phyloP scores from a whole-genome alignment of 306 rosid genomes.

The Vigna hirtella region DNA sequence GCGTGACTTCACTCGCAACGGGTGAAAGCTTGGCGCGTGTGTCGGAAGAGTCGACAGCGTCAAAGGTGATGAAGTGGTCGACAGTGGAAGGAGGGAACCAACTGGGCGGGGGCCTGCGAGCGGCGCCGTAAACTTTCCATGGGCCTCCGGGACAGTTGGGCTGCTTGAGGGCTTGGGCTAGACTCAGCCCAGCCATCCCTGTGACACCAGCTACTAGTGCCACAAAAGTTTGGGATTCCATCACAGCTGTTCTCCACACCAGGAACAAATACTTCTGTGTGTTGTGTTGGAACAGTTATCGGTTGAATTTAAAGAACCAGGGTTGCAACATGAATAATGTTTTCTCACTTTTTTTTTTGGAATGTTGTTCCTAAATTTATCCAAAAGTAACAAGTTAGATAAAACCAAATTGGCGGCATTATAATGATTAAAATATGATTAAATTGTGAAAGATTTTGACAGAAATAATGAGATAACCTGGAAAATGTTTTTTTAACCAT shows the following conservation, averaged over 20 bases:
- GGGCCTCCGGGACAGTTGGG: constrained; percentile 46
- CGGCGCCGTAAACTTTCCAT: constrained; percentile 53
- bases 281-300: too few relatives aligned
- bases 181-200: constrained; percentile 51
- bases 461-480: too few relatives aligned
- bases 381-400: too few relatives aligned
- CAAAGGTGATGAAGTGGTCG: constrained; percentile 45
- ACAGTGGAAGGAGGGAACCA: constrained; percentile 50
- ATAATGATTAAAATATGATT: too few relatives aligned
- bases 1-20: constrained; percentile 47
- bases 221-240: constrained; percentile 14
- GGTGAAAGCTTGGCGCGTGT: constrained; percentile 43
- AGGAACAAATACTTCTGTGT: too few relatives aligned
- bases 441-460: too few relatives aligned
- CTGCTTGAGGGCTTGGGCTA: constrained; percentile 44
- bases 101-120: constrained; percentile 9
- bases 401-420: too few relatives aligned
- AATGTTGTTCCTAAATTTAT: too few relatives aligned
- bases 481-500: too few relatives aligned
- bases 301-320: too few relatives aligned
- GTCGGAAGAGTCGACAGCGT: constrained; percentile 36
- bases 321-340: too few relatives aligned
- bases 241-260: neutral
- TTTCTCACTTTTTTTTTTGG: too few relatives aligned
- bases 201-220: constrained; percentile 53